Conservation (phyloP, 2,329 filamentous ascomycete species). For the Aspergillus ibericus region DNA sequence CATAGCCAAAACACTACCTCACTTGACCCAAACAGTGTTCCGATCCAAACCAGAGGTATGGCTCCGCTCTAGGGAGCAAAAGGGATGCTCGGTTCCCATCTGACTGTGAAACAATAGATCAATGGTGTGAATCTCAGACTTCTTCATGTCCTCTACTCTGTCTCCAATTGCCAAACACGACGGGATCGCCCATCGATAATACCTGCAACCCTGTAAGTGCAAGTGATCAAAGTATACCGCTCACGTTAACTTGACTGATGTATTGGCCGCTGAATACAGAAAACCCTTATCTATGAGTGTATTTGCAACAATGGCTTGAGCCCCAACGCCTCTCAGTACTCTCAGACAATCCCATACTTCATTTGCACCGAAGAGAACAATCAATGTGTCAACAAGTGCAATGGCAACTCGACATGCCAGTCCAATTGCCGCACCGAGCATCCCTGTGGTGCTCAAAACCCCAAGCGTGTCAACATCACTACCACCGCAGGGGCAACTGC, state of each 20-base stretch:
- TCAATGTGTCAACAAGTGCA: constrained; percentile 56
- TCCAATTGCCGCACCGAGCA: constrained; percentile 53
- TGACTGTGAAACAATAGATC: constrained; percentile 26
- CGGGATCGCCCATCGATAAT: constrained; percentile 37
- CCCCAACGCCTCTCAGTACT: constrained; percentile 63
- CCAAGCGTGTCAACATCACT: constrained; percentile 55
- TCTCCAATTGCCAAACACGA: constrained; percentile 40
- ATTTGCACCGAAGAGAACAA: constrained; percentile 59
- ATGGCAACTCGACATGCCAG: constrained; percentile 50
- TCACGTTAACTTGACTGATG: constrained; percentile 2
- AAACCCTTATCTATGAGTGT: constrained; percentile 56
- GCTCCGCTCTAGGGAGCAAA: neutral
- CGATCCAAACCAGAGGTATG: constrained; percentile 38
- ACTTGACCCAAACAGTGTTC: constrained; percentile 41
- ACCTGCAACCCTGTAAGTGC: constrained; percentile 41
- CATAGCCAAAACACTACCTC: constrained; percentile 30
- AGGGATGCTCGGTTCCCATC: neutral
- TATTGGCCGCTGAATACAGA: constrained; percentile 23
- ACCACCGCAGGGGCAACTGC: constrained; percentile 41
- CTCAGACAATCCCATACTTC: constrained; percentile 63
- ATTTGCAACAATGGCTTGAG: constrained; percentile 54
- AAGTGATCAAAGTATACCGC: constrained; percentile 2
- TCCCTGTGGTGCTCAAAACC: constrained; percentile 63
- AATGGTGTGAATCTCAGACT: constrained; percentile 46
- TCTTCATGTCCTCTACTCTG: constrained; percentile 48